phyloP scores from a whole-genome alignment of 2,329 filamentous ascomycete species.

The Periconia sp. region DNA sequence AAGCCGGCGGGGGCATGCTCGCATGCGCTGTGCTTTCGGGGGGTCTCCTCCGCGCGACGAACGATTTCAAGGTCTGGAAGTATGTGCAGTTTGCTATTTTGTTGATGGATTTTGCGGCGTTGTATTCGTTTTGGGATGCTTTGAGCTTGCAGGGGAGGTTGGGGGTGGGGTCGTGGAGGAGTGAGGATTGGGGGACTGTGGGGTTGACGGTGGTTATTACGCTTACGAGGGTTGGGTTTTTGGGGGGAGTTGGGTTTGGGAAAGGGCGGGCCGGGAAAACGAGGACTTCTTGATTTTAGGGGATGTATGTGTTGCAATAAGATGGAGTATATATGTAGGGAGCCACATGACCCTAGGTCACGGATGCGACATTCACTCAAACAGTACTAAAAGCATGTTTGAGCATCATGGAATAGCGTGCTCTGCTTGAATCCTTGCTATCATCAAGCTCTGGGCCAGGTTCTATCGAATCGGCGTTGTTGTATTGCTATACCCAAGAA shows the following conservation, averaged over 20 bases:
- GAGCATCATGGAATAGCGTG: too few species aligned
- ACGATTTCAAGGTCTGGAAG: not conserved
- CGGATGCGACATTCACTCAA: too few species aligned
- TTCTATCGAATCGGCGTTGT: too few species aligned
- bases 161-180: not conserved
- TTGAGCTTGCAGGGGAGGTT: not conserved
- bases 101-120: not conserved
- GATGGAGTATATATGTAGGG: too few species aligned
- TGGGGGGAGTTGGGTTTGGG: not conserved
- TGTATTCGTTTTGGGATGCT: not conserved
- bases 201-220: not conserved
- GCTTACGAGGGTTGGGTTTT: not conserved
- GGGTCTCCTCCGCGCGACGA: not conserved
- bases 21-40: not conserved
- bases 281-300: too few species aligned
- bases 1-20: not conserved
- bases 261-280: too few species aligned
- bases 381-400: too few species aligned
- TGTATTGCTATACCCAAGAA: too few species aligned
- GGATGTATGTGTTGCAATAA: too few species aligned
- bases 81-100: not conserved
- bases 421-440: too few species aligned
- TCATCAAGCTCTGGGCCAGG: too few species aligned
- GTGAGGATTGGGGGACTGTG: not conserved
- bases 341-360: too few species aligned